phyloP scores from a whole-genome alignment of 768 basidiomycete species.

The Candolleomyces aberdarensis region DNA sequence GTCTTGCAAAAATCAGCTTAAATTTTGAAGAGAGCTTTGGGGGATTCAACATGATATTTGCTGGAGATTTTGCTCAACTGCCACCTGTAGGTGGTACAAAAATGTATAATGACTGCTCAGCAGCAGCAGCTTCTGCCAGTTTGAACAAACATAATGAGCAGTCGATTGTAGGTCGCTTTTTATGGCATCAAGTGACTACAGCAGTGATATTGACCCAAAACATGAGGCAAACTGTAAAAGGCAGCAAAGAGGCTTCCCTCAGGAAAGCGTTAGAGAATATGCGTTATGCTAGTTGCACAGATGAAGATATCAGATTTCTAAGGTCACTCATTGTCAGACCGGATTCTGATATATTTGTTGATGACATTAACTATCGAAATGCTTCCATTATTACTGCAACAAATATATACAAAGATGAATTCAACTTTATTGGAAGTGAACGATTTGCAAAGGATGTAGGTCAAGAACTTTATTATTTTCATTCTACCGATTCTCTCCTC shows the following conservation, averaged over 20 bases:
- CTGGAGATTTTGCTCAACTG: slow-evolving; percentile 17
- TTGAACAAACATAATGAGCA: not conserved
- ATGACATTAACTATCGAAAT: slow-evolving; percentile 21
- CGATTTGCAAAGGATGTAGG: slow-evolving; percentile 32
- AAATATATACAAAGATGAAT: slow-evolving; percentile 33
- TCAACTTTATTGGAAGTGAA: slow-evolving; percentile 28
- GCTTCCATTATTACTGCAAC: slow-evolving; percentile 35
- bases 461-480: slow-evolving; percentile 24
- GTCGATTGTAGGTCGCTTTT: slow-evolving; percentile 18
- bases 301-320: slow-evolving; percentile 34
- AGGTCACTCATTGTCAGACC: slow-evolving; percentile 14
- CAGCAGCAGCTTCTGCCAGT: too few species aligned
- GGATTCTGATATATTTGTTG: not conserved
- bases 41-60: slow-evolving; percentile 38
- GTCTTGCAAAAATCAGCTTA: slow-evolving; percentile 16
- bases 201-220: slow-evolving; percentile 31
- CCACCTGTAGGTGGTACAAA: too few species aligned
- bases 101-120: too few species aligned
- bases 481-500: slow-evolving; percentile 20
- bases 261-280: slow-evolving; percentile 22
- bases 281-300: slow-evolving; percentile 23
- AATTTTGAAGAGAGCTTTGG: slow-evolving; percentile 23
- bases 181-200: slow-evolving; percentile 29
- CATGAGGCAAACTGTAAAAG: slow-evolving; percentile 23
- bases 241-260: slow-evolving; percentile 12